Base-by-base conservation (phyloP, 1,139 yeast species). In the Magnusiomyces magnusii region DNA sequence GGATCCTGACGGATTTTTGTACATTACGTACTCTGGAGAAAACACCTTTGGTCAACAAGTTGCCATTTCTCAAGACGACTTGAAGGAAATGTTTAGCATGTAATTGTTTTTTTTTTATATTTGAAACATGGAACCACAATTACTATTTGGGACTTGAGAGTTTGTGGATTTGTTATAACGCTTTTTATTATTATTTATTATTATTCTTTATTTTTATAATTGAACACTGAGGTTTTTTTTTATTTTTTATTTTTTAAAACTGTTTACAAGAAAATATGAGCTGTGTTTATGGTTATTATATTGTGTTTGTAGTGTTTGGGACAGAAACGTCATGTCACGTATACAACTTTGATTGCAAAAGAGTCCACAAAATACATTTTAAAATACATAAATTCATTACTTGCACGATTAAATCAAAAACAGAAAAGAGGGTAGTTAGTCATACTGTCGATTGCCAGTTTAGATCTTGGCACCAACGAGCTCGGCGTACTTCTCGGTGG, bases 1-100 rank as follows among this genome's bases (percentile, higher is more conserved):
- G 77, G 99, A 93, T 71, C 92, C 92, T 70, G 99, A 93, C 72
- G 99, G 99, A 47, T 93, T 93, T 75, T 82, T 93, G 70, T 93
- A 93, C 74, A 95, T 93, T 65, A 84, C 95, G 64, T 93, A 92
- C 69, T 73, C 77, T 58, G 75, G 80, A 55, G 78, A 76, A 73
- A 75, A 76, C 66, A 76, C 79, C 44, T 76, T 76, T 67, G 81
- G 79, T 17, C 36, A n/a, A n/a, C n/a, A 31, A 13, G 36, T 31
- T 31, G 13, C 7, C 10, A 7, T 31, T 31, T 31, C 36, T 7
- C 10, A 31, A 31, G 36, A 31, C 10, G 36, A 31, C 36, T 31
- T 7, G 36, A 31, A 31, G 10, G 36, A 31, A 13, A 7, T 31
- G 36, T 13, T 31, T 7, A 31, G 10, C 36, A 31, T 31, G 13